These are phyloP conservation scores for Pythium pectinolyticum DNA, from an alignment of 352 stramenopile genomes.

Conservation along the genomic window DNA sequence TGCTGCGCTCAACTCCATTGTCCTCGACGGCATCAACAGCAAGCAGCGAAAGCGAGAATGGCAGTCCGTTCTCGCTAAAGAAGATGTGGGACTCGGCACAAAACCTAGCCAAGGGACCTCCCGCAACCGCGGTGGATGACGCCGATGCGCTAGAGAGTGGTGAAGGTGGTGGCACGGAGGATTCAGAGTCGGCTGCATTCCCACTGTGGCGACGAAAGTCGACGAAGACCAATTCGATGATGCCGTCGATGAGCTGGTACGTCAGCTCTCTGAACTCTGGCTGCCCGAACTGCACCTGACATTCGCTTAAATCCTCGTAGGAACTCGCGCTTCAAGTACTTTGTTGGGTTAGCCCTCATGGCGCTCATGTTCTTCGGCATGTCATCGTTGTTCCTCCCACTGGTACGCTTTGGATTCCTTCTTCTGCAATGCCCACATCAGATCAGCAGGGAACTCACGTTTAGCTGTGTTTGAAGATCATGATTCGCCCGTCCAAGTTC, in stretches of 20 bases:
- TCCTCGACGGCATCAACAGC: conserved; percentile 43
- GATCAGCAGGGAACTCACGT: not conserved
- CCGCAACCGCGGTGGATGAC: conserved; percentile 21
- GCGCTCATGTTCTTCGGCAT: conserved; percentile 82
- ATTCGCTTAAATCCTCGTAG: conserved; percentile 22
- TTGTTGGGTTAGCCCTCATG: conserved; percentile 71
- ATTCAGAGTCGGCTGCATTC: conserved; percentile 32
- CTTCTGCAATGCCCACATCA: not conserved
- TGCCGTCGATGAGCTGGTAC: conserved; percentile 65
- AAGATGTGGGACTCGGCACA: conserved; percentile 68
- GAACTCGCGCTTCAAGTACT: conserved; percentile 81
- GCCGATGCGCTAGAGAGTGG: conserved; percentile 53
- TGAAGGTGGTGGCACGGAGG: conserved; percentile 26
- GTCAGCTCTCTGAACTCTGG: not conserved
- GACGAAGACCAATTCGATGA: conserved; percentile 30
- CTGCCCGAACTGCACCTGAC: not conserved
- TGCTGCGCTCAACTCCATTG: conserved; percentile 50
- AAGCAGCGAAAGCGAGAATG: conserved; percentile 28
- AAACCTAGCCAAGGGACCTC: conserved; percentile 42
- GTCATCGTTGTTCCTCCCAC: conserved; percentile 72
- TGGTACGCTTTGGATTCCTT: conserved; percentile 31
- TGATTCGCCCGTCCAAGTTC: conserved; percentile 83
- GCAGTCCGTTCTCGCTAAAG: conserved; percentile 41
- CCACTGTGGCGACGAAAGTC: conserved; percentile 47
- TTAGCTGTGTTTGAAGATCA: conserved; percentile 38